phyloP scores from a whole-genome alignment of 768 basidiomycete species.

The Mycena venus region DNA sequence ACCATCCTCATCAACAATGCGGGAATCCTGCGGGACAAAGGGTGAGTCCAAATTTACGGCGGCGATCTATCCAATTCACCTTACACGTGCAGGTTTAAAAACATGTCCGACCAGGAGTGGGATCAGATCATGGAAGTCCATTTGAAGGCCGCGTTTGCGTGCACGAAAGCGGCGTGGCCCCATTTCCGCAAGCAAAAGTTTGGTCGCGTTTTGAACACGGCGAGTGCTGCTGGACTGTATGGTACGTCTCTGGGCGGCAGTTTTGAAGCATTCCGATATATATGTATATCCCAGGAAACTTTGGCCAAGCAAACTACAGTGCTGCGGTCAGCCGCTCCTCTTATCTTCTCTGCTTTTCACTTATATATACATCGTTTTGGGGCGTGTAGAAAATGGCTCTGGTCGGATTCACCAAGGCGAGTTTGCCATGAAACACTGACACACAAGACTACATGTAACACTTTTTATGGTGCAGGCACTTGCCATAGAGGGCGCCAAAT shows the following conservation, averaged over 20 bases:
- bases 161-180: constrained; percentile 97
- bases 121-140: constrained; percentile 92
- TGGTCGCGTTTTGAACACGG: constrained; percentile 94
- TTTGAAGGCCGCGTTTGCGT: constrained; percentile 92
- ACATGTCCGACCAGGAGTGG: constrained; percentile 96
- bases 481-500: constrained; percentile 92
- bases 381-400: constrained; percentile 99
- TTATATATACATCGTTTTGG: too few relatives aligned
- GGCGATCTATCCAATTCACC: neutral
- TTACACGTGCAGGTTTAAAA: constrained; percentile 80
- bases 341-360: too few relatives aligned
- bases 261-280: neutral
- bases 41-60: constrained; percentile 55
- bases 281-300: constrained; percentile 72
- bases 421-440: too few relatives aligned
- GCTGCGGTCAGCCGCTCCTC: too few relatives aligned
- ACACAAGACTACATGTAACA: too few relatives aligned
- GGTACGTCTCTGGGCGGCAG: constrained; percentile 58
- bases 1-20: constrained; percentile 97
- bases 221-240: constrained; percentile 94
- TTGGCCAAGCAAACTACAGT: constrained; percentile 98
- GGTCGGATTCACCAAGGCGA: constrained; percentile 90
- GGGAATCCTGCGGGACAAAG: constrained; percentile 87
- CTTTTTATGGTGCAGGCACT: too few relatives aligned
- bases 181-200: constrained; percentile 95